These are phyloP conservation scores for Apiotrichum brassicae DNA, from an alignment of 1,284 basidiomycete species.

Conservation along the genomic window DNA sequence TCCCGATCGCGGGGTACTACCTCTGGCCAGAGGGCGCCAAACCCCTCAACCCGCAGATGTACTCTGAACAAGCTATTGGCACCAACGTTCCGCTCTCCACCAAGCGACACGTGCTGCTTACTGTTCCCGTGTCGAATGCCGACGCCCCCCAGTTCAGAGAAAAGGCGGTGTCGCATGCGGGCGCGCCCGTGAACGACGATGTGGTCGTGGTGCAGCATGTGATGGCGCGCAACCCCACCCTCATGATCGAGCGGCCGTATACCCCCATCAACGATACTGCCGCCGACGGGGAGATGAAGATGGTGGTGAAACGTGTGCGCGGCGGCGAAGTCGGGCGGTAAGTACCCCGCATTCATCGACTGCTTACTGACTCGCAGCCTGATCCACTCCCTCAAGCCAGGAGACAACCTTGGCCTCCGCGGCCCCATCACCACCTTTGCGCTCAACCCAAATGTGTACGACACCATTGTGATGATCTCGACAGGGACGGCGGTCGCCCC, in stretches of 20 bases:
- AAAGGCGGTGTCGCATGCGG: slow-evolving; percentile 12
- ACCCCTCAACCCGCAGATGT: slow-evolving; percentile 25
- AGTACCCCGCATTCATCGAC: slow-evolving; percentile 15
- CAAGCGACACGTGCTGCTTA: slow-evolving; percentile 27
- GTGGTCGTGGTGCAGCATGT: slow-evolving; percentile 41
- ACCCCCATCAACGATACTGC: slow-evolving; percentile 41
- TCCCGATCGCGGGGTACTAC: slow-evolving; percentile 6
- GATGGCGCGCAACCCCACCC: slow-evolving; percentile 40
- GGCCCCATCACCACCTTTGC: slow-evolving; percentile 41
- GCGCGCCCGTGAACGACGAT: slow-evolving; percentile 6
- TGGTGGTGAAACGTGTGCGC: slow-evolving; percentile 43
- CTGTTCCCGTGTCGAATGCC: slow-evolving; percentile 1
- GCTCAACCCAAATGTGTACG: slow-evolving; percentile 29
- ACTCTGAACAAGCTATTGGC: slow-evolving; percentile 30
- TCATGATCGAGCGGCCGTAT: slow-evolving; percentile 45
- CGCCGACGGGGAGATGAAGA: slow-evolving; percentile 27
- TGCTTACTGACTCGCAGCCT: slow-evolving; percentile 19
- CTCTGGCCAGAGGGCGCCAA: not conserved
- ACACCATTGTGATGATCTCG: slow-evolving; percentile 43
- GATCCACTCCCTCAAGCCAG: slow-evolving; percentile 32
- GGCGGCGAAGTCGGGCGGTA: slow-evolving; percentile 46
- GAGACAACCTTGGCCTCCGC: slow-evolving; percentile 35
- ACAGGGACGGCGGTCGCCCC: slow-evolving; percentile 46
- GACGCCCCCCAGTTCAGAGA: slow-evolving; percentile 6
- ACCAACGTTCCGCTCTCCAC: slow-evolving; percentile 19